A percentile compares a stretch with the other conserved stretches of the same genome.
phyloP scores from a whole-genome alignment of 208 protist genomes.

The Trypanosoma platydactyli region DNA sequence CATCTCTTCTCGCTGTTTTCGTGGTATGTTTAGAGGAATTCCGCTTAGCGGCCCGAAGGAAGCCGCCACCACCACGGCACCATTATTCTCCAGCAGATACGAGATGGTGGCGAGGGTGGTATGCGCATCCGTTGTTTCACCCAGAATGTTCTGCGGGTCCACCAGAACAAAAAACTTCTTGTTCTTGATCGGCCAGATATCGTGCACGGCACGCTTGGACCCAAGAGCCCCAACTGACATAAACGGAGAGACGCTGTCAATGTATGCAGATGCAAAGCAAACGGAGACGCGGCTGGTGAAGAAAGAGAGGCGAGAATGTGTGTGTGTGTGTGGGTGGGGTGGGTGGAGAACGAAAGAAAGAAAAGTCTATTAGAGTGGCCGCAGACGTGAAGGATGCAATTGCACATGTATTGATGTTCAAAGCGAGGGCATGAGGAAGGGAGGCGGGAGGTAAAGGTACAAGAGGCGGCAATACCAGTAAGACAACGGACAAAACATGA shows the following conservation, averaged over 20 bases:
- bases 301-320: too few relatives aligned
- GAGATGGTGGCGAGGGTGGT: conserved; percentile 62
- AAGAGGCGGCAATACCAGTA: background rate
- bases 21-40: conserved; percentile 44
- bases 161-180: conserved; percentile 70
- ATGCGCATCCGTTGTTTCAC: conserved; percentile 44
- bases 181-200: conserved; percentile 69
- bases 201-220: conserved; percentile 69
- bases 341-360: conserved; percentile 2
- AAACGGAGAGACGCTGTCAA: background rate
- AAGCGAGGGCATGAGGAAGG: too few relatives aligned
- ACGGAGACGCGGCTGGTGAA: too few relatives aligned
- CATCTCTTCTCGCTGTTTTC: conserved; percentile 45
- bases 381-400: too few relatives aligned
- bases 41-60: conserved; percentile 62
- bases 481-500: conserved; percentile 12
- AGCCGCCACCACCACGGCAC: conserved; percentile 51
- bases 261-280: background rate
- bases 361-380: conserved; percentile 19
- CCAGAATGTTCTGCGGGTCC: conserved; percentile 66
- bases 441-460: too few relatives aligned
- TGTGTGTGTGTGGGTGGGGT: too few relatives aligned
- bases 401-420: too few relatives aligned
- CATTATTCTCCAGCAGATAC: conserved; percentile 57
- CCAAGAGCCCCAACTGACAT: conserved; percentile 60